Percentiles rank a stretch among this genome's conserved stretches.
Evolutionary conservation across 192 early-diverging fungal species (phyloP).

Genomic region (Linnemannia schmuckeri): DNA sequence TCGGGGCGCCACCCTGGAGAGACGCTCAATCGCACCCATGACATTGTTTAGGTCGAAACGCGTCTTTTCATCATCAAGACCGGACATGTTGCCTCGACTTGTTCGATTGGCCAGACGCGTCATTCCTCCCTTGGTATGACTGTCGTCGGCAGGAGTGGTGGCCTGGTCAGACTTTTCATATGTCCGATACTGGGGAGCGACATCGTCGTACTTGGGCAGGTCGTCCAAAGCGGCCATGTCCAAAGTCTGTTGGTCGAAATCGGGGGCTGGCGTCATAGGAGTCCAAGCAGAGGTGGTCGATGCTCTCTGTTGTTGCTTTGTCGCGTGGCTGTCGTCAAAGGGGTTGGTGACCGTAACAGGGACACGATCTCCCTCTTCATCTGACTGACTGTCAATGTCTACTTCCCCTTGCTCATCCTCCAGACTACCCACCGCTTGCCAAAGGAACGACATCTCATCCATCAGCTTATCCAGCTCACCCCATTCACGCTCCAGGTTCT

Average conservation of each 20-base stretch:
- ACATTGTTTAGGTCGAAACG: slow-evolving; percentile 66
- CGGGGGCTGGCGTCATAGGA: background rate
- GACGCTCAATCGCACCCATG: slow-evolving; percentile 64
- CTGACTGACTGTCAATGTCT: background rate
- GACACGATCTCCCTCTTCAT: background rate
- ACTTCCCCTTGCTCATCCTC: slow-evolving; percentile 2
- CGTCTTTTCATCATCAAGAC: slow-evolving; percentile 60
- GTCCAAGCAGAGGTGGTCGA: background rate
- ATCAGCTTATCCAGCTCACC: slow-evolving; percentile 43
- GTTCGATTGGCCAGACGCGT: background rate
- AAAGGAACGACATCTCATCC: slow-evolving; percentile 49
- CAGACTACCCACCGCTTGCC: slow-evolving; percentile 11
- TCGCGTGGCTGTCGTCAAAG: background rate
- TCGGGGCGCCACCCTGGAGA: slow-evolving; percentile 63
- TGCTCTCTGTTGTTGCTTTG: slow-evolving; percentile 10
- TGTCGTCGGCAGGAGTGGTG: background rate
- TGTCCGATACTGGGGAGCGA: slow-evolving; percentile 18
- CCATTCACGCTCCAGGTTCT: slow-evolving; percentile 42
- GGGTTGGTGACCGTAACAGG: slow-evolving; percentile 21
- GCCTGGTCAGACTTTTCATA: slow-evolving; percentile 18
- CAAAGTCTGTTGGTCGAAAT: slow-evolving; percentile 43
- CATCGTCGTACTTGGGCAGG: slow-evolving; percentile 38
- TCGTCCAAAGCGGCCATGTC: slow-evolving; percentile 34
- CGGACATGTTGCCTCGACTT: slow-evolving; percentile 1
- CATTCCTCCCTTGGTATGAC: background rate